These are phyloP conservation scores for Talaromyces sp. DNA, from an alignment of 2,329 filamentous ascomycete species.

Conservation along the genomic window DNA sequence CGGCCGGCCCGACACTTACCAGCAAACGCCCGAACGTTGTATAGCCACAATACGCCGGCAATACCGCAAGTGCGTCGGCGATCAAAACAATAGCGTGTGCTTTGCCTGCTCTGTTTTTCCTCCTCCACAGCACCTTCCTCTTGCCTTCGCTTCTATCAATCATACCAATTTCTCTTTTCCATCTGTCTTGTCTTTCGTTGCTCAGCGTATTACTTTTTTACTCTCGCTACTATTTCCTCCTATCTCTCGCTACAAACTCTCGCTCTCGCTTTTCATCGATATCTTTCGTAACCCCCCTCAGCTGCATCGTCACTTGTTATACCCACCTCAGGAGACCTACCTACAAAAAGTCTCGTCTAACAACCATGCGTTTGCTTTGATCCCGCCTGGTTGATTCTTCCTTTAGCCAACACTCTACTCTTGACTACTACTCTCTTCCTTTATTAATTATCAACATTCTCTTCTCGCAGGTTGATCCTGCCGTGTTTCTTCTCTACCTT, in stretches of 20 bases:
- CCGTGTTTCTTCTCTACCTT: constrained; percentile 3
- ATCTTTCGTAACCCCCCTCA: not conserved
- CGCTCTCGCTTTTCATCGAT: not conserved
- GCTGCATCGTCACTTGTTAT: not conserved
- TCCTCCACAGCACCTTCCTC: not conserved
- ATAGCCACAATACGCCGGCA: not conserved
- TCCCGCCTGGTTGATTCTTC: not conserved
- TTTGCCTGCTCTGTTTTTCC: not conserved
- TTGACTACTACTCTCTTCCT: not conserved
- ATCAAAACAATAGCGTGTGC: not conserved
- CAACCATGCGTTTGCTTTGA: constrained; percentile 1
- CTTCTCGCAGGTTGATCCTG: constrained; percentile 24
- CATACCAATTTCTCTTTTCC: not conserved
- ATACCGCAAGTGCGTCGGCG: not conserved
- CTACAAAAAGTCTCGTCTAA: not conserved
- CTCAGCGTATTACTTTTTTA: not conserved
- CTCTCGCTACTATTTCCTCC: not conserved
- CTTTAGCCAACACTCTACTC: not conserved
- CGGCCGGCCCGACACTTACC: not conserved
- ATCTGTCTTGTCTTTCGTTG: not conserved
- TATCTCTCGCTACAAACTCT: not conserved
- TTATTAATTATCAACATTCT: not conserved
- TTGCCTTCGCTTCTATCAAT: not conserved
- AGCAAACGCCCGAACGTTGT: not conserved
- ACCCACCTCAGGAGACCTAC: not conserved